Evolutionary conservation across 2,329 filamentous ascomycete species (phyloP), one percentile per base, ranked within the genome.

Genomic region (Penicillium expansum): DNA sequence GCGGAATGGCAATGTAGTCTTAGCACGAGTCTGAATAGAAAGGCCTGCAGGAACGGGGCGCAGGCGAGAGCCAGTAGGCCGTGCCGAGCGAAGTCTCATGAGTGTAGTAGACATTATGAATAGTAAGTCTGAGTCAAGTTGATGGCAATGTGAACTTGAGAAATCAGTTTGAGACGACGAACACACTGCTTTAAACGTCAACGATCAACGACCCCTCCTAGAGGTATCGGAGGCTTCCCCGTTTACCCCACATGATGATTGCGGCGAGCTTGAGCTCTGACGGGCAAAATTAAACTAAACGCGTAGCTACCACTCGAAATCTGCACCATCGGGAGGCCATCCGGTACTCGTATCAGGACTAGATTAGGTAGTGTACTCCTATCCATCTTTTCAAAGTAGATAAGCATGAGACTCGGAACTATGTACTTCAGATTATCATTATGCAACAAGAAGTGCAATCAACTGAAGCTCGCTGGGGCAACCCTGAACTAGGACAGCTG

Each of bases 1-100:
- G 38, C 65, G 60, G 54, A 71, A 72, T 18, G 70, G 70, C 2
- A 62, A 55, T 1, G 70, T 72, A 2, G 67, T 62, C 45, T 68
- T 67, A 35, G 56, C 51, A 9, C 69, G 67, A 48, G 56, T 30
- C 24, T 67, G 62, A 18, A 62, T 30, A 16, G 48, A 59, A 14
- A 64, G 43, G 13, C 49, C 48, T 2, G 27, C 52, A 42, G 58
- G 41, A 29, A 55, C 35, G 18, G 58, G 50, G 22, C 58, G 62
- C n/a, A 61, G 45, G 49, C 44, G 52, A 56, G 59, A 54, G 38
- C 57, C 45, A 35, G 52, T 57, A 18, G 52, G 58, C 37, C 61
- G 59, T 48, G 58, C 45, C n/a, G 57, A 49, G 48, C 59, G 62
- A 50, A 64, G 20, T 49, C 55, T 63, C 59, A 65, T 47, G 18